A percentile compares a stretch with the other conserved stretches of the same genome.
Conservation (phyloP, 164 flowering plant genomes). For the Tinospora cordifolia region DNA sequence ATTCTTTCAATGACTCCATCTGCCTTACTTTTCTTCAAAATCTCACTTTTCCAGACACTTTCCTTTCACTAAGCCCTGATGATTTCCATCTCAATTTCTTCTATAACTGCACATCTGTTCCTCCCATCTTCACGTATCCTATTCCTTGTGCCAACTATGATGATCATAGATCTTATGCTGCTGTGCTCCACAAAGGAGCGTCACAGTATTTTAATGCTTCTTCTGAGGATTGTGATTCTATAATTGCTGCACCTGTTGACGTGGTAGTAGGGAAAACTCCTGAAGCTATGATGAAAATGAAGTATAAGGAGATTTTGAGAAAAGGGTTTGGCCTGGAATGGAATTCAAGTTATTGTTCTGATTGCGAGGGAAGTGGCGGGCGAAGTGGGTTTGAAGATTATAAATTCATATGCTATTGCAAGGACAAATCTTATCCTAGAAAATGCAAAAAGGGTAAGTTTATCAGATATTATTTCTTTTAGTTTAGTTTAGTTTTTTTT, state of each 20-base stretch:
- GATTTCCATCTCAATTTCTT: conserved; percentile 27
- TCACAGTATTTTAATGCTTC: conserved; percentile 21
- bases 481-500: too few species aligned
- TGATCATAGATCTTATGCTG: conserved; percentile 22
- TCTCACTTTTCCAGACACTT: conserved; percentile 24
- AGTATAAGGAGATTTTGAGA: conserved; percentile 16
- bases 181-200: conserved; percentile 23
- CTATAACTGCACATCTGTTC: conserved; percentile 31
- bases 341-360: conserved; percentile 35
- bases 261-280: not conserved
- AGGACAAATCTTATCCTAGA: conserved; percentile 27
- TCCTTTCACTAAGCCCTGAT: conserved; percentile 17
- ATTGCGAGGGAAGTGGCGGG: conserved; percentile 32
- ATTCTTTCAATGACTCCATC: not conserved
- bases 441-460: conserved; percentile 23
- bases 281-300: conserved; percentile 12
- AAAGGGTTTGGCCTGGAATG: conserved; percentile 44
- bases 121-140: not conserved
- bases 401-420: conserved; percentile 37
- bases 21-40: conserved; percentile 43
- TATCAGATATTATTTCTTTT: not conserved
- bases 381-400: conserved; percentile 35
- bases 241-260: conserved; percentile 29
- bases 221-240: conserved; percentile 20
- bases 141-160: conserved; percentile 19